Base-by-base conservation (phyloP, 2,329 filamentous ascomycete species). In the Alternaria burnsii region DNA sequence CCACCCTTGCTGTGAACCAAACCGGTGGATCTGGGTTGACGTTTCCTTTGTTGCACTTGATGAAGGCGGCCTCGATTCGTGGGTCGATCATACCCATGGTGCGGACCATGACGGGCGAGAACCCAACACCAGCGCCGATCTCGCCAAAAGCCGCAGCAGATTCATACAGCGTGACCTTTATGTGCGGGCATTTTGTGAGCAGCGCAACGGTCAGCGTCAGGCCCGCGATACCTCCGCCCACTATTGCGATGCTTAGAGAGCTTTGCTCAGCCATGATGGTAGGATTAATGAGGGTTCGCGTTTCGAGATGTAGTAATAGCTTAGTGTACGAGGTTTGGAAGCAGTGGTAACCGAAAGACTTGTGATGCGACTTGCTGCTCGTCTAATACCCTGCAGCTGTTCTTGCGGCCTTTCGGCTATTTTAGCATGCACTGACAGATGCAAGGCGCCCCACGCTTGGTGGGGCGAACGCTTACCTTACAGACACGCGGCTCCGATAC, bases 201-300 rank as follows among this genome's bases (percentile, higher is more conserved):
- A 89, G 80, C 4, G 81, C 84, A 32, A 85, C 80, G 9, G 84
- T 83, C 1, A 88, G 79, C 4, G 77, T 77, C 3, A 88, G 75
- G 20, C 87, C 86, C 6, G 82, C 82, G 50, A 89, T 87, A n/a
- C 86, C 86, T 42, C 85, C 86, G 62, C 87, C 87, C 18, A 88
- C 76, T 26, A 89, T 85, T 61, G 86, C 86, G 60, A 87, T 71
- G 47, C 74, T 76, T 65, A 80, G 78, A 11, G 66, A 5, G 7
- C 9, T n/a, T 43, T 12, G 47, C 56, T 75, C 16, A 10, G n/a
- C 7, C 32, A 38, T 43, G 38, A 14, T 30, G 30, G 34, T 47
- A 4, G 24, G 14, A 16, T 14, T n/a, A 2, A 4, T 40, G 38
- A 10, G 2, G 10, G 9, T 40, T 4, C 9, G 18, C n/a, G n/a